phyloP scores from a whole-genome alignment of 1,284 basidiomycete species.

The Pseudozyma pruni region DNA sequence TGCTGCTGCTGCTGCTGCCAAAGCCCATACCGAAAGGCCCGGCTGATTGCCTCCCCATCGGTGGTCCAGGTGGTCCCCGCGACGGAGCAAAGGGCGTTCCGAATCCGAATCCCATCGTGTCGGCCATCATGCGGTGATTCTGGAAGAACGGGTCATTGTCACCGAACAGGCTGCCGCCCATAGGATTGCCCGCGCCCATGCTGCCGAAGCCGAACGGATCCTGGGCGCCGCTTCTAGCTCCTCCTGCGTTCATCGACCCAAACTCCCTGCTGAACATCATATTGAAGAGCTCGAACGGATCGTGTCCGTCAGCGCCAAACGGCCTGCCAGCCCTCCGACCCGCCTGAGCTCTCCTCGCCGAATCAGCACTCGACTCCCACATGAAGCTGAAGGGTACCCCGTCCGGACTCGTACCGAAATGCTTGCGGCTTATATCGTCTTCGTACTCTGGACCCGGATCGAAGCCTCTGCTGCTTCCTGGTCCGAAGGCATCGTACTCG shows the following conservation, averaged over 20 bases:
- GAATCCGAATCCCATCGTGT: constrained; percentile 47
- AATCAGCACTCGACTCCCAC: constrained; percentile 64
- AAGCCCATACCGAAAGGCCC: constrained; percentile 14
- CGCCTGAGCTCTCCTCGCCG: constrained; percentile 55
- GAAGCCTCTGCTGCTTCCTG: constrained; percentile 5
- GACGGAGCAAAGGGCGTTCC: constrained; percentile 16
- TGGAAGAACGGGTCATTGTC: constrained; percentile 50
- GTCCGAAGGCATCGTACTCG: constrained; percentile 50
- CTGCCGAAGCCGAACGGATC: constrained; percentile 24
- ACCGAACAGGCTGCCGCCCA: constrained; percentile 32
- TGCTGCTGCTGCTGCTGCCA: constrained; percentile 6
- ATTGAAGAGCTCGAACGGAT: constrained; percentile 64
- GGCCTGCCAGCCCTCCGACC: constrained; percentile 39
- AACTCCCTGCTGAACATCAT: constrained; percentile 59
- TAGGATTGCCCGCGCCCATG: constrained; percentile 9
- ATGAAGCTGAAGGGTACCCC: constrained; percentile 54
- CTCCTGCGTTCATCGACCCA: constrained; percentile 16
- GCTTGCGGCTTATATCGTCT: constrained; percentile 28
- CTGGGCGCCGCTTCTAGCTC: neutral
- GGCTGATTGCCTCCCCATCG: constrained; percentile 16
- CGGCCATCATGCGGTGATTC: constrained; percentile 54
- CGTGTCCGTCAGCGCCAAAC: constrained; percentile 53
- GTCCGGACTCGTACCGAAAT: constrained; percentile 54
- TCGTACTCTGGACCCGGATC: constrained; percentile 14
- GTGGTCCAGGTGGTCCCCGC: constrained; percentile 1